A percentile compares a stretch with the other conserved stretches of the same genome.
phyloP scores from a whole-genome alignment of 805 yeast species.

The Hanseniaspora clermontiae region DNA sequence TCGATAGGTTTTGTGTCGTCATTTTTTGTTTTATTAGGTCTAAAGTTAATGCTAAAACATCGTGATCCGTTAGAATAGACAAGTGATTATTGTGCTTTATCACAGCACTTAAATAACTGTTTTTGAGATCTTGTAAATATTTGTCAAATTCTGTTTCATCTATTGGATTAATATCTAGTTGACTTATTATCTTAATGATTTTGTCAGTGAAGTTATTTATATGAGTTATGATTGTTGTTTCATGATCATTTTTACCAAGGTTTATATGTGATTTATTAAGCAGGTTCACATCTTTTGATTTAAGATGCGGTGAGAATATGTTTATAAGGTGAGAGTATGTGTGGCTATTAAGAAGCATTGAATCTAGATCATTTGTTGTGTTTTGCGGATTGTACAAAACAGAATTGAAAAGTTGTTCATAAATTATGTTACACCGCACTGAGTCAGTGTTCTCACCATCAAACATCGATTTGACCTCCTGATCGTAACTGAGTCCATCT shows the following conservation, averaged over 20 bases:
- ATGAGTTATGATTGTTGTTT: background rate
- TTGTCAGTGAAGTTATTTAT: background rate
- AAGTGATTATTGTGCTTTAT: background rate
- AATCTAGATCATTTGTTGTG: background rate
- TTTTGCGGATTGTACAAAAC: background rate
- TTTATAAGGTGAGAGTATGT: background rate
- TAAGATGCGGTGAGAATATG: background rate
- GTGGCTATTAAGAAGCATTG: background rate
- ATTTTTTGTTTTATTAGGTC: conserved; percentile 31
- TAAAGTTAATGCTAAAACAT: background rate
- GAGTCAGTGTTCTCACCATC: background rate
- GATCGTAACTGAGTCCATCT: too few species aligned
- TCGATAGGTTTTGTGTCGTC: conserved; percentile 35
- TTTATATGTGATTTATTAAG: background rate
- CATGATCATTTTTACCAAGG: background rate
- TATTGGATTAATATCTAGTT: background rate
- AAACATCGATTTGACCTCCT: background rate
- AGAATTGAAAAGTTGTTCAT: conserved; percentile 3
- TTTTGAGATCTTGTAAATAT: background rate
- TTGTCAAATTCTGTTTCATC: background rate
- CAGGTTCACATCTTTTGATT: background rate
- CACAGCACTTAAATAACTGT: background rate
- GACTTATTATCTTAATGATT: background rate
- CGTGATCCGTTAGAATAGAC: background rate
- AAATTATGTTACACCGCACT: conserved; percentile 1